Evolutionary conservation across 164 flowering plant genomes (phyloP).

Genomic region (Sedum album): DNA sequence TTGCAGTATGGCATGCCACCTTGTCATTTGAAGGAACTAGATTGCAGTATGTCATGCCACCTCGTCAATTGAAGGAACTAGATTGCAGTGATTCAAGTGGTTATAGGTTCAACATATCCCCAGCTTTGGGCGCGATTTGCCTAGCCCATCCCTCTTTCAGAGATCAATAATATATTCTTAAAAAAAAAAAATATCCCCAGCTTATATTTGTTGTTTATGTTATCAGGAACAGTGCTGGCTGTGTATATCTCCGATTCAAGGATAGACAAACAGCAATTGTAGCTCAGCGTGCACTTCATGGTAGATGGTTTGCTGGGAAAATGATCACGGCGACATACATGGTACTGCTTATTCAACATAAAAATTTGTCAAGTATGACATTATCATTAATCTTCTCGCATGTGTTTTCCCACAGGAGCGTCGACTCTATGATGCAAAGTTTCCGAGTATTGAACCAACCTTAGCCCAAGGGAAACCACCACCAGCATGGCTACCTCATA

Average conservation of each 20-base stretch:
- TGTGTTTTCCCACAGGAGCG: constrained; percentile 40
- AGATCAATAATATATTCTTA: too few species aligned
- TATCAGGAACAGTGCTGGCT: constrained; percentile 72
- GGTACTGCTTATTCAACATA: constrained; percentile 26
- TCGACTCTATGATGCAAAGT: constrained; percentile 52
- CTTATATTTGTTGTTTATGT: not conserved
- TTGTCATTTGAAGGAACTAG: not conserved
- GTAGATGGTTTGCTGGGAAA: constrained; percentile 96
- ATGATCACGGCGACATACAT: constrained; percentile 88
- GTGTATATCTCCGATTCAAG: constrained; percentile 71
- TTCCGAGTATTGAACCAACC: constrained; percentile 48
- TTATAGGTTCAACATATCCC: not conserved
- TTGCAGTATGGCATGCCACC: not conserved
- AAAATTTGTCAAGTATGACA: not conserved
- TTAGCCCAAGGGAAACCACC: not conserved
- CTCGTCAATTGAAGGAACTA: not conserved
- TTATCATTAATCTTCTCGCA: not conserved
- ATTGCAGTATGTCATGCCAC: not conserved
- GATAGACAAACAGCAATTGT: constrained; percentile 37
- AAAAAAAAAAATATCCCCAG: too few species aligned
- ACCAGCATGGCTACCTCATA: constrained; percentile 1
- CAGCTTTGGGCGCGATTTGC: too few species aligned
- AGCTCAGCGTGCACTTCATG: constrained; percentile 80
- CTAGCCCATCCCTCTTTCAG: too few species aligned
- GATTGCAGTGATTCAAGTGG: too few species aligned